Evolutionary conservation across 495 filamentous ascomycete genomes (phyloP).

Genomic region (Penicillium desertorum): DNA sequence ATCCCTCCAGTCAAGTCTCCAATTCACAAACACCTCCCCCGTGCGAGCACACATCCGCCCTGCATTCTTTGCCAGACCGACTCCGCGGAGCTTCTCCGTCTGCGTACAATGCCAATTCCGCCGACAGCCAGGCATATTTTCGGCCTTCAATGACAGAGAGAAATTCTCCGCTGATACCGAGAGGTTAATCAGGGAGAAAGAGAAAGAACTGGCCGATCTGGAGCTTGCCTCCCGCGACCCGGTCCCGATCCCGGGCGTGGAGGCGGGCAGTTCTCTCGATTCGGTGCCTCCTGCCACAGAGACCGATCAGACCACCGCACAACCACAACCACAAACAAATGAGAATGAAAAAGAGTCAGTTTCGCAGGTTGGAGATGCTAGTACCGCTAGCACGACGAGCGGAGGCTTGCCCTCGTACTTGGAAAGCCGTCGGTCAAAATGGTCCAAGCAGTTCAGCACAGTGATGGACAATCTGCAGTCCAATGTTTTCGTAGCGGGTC

Average conservation of each 20-base stretch:
- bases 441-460: constrained; percentile 69
- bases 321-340: constrained; percentile 10
- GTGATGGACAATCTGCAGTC: constrained; percentile 89
- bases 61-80: constrained; percentile 26
- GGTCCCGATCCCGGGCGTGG: constrained; percentile 18
- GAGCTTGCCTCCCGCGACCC: constrained; percentile 23
- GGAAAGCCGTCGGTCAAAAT: constrained; percentile 67
- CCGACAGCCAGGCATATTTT: constrained; percentile 21
- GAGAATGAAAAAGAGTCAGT: constrained; percentile 14
- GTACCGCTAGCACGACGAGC: constrained; percentile 5
- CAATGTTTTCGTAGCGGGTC: constrained; percentile 78
- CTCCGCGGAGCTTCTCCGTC: constrained; percentile 35
- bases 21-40: constrained; percentile 25
- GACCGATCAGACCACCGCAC: constrained; percentile 10
- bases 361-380: constrained; percentile 6
- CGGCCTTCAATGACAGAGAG: constrained; percentile 27
- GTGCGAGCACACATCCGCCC: constrained; percentile 22
- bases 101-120: constrained; percentile 46
- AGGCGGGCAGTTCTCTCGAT: constrained; percentile 25
- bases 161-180: constrained; percentile 20
- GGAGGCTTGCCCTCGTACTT: constrained; percentile 70
- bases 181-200: constrained; percentile 16
- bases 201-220: constrained; percentile 13
- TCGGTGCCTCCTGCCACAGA: constrained; percentile 15
- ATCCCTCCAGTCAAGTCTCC: constrained; percentile 36